These are phyloP conservation scores for Baeospora myosura DNA, from an alignment of 1,284 basidiomycete species.

Conservation along the genomic window DNA sequence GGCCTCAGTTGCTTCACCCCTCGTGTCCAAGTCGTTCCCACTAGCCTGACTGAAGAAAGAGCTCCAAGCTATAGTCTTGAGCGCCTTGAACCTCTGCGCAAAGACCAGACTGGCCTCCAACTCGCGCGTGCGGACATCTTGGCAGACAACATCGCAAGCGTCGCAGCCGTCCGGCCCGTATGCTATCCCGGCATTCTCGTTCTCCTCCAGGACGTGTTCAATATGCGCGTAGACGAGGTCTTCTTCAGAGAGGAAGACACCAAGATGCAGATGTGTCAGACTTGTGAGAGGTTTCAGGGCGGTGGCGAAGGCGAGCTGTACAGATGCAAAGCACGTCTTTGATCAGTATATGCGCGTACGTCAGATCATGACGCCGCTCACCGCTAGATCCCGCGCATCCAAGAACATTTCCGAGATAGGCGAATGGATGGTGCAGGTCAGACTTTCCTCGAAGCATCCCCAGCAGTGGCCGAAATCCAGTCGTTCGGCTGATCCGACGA, in stretches of 20 bases:
- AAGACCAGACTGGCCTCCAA: slow-evolving; percentile 36
- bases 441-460: slow-evolving; percentile 55
- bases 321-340: background rate
- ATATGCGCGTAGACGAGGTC: slow-evolving; percentile 37
- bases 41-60: slow-evolving; percentile 35
- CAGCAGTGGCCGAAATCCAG: slow-evolving; percentile 43
- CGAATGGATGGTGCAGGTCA: slow-evolving; percentile 48
- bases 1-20: background rate
- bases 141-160: slow-evolving; percentile 21
- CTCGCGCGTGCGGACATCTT: slow-evolving; percentile 33
- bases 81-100: slow-evolving; percentile 33
- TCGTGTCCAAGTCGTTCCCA: background rate
- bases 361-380: slow-evolving; percentile 25
- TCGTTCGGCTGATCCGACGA: slow-evolving; percentile 50
- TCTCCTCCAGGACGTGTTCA: slow-evolving; percentile 22
- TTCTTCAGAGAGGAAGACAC: slow-evolving; percentile 48
- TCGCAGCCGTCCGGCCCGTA: slow-evolving; percentile 27
- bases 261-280: slow-evolving; percentile 49
- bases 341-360: background rate
- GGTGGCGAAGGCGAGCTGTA: slow-evolving; percentile 27
- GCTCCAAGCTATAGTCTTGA: slow-evolving; percentile 46
- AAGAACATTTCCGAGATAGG: slow-evolving; percentile 47
- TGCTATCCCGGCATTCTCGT: slow-evolving; percentile 14
- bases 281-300: slow-evolving; percentile 33
- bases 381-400: slow-evolving; percentile 37